A percentile compares a stretch with the other conserved stretches of the same genome.
Conservation (phyloP, 352 stramenopile species). For the Globisporangium yorkense region DNA sequence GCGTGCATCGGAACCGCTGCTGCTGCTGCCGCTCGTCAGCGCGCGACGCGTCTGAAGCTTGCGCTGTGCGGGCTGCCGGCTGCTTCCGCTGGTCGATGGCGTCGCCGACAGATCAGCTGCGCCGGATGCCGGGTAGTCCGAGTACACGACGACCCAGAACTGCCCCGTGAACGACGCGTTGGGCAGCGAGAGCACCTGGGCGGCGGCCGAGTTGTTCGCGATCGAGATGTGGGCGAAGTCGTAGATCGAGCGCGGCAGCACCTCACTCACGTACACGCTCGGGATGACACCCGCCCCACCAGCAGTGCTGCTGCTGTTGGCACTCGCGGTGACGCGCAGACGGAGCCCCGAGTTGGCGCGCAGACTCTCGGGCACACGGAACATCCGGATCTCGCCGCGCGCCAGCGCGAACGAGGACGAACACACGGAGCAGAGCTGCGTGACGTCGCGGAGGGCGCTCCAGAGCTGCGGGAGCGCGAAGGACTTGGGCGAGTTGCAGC, state of each 20-base stretch:
- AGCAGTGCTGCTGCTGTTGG: constrained; percentile 3
- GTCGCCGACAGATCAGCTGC: constrained; percentile 11
- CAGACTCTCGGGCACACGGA: constrained; percentile 60
- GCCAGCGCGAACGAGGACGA: constrained; percentile 33
- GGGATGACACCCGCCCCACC: constrained; percentile 19
- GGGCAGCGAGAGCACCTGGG: constrained; percentile 41
- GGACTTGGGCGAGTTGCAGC: constrained; percentile 47
- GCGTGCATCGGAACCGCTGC: neutral
- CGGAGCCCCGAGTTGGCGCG: constrained; percentile 39
- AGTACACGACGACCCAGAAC: constrained; percentile 75
- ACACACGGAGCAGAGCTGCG: constrained; percentile 51
- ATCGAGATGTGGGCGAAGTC: constrained; percentile 68
- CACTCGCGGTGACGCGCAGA: constrained; percentile 10
- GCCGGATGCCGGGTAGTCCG: constrained; percentile 34
- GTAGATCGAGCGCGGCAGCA: constrained; percentile 60
- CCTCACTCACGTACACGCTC: constrained; percentile 69
- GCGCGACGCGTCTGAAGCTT: constrained; percentile 2
- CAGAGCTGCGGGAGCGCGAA: constrained; percentile 59
- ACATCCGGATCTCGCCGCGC: constrained; percentile 50
- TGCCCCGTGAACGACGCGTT: constrained; percentile 50
- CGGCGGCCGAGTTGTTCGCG: constrained; percentile 2
- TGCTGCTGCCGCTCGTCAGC: constrained; percentile 5
- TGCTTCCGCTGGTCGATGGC: neutral
- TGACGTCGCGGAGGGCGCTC: constrained; percentile 41
- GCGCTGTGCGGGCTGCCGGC: neutral